These are phyloP conservation scores for Stemphylium vesicarium DNA, from an alignment of 2,329 filamentous ascomycete species.

Conservation along the genomic window DNA sequence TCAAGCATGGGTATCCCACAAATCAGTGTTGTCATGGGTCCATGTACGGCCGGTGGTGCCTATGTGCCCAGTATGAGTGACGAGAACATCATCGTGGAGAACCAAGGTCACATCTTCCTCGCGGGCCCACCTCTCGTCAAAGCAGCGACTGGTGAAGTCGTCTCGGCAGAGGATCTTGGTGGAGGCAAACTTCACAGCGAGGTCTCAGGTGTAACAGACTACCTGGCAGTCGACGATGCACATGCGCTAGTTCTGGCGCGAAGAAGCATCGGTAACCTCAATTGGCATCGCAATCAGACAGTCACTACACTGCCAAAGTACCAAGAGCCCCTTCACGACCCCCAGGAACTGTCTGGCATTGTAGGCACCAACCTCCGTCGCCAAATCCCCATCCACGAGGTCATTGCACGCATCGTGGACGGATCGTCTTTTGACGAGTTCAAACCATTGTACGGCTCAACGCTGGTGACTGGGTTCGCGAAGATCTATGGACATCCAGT, in stretches of 20 bases:
- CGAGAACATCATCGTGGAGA: conserved; percentile 94
- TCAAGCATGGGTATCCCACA: conserved; percentile 87
- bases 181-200: conserved; percentile 89
- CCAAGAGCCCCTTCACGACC: conserved; percentile 79
- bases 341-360: conserved; percentile 83
- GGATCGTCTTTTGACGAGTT: conserved; percentile 91
- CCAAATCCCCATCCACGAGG: conserved; percentile 83
- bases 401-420: conserved; percentile 92
- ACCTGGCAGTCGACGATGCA: conserved; percentile 91
- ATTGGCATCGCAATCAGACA: conserved; percentile 70
- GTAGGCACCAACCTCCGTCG: conserved; percentile 88
- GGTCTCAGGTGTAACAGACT: conserved; percentile 92
- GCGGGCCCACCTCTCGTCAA: conserved; percentile 94
- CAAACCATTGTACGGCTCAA: conserved; percentile 88
- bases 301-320: conserved; percentile 53
- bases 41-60: conserved; percentile 92
- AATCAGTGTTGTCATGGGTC: conserved; percentile 94
- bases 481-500: conserved; percentile 88
- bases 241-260: conserved; percentile 87
- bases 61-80: conserved; percentile 98
- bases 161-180: conserved; percentile 88
- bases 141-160: conserved; percentile 91
- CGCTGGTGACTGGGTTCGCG: conserved; percentile 88
- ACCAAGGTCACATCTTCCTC: conserved; percentile 97
- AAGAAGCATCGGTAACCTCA: conserved; percentile 84